phyloP scores from a whole-genome alignment of 2,329 filamentous ascomycete genomes.

The Coniochaeta sp. region DNA sequence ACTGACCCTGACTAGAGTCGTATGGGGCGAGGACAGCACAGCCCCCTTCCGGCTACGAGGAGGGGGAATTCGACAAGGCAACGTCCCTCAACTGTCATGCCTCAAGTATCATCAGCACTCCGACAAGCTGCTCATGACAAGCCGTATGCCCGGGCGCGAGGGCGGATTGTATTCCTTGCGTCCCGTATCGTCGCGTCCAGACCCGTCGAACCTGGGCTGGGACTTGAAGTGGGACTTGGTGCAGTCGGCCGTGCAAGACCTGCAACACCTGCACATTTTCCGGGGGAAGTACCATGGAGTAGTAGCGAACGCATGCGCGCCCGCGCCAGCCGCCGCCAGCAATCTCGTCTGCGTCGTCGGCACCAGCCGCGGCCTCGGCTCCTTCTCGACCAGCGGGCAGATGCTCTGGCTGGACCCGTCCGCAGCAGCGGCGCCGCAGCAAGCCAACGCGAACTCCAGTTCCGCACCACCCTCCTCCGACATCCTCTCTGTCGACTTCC shows the following conservation, averaged over 20 bases:
- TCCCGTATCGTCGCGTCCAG: slow-evolving; percentile 17
- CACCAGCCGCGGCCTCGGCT: slow-evolving; percentile 35
- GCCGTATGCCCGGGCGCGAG: slow-evolving; percentile 23
- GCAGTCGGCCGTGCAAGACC: neutral
- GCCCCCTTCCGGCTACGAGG: neutral
- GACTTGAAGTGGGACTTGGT: slow-evolving; percentile 6
- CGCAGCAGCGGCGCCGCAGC: neutral
- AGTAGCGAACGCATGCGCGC: slow-evolving; percentile 33
- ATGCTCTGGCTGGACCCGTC: slow-evolving; percentile 20
- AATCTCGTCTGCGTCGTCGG: slow-evolving; percentile 38
- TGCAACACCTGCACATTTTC: neutral
- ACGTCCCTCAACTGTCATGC: slow-evolving; percentile 30
- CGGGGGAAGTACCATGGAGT: slow-evolving; percentile 11
- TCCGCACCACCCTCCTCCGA: slow-evolving; percentile 20
- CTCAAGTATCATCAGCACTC: slow-evolving; percentile 38
- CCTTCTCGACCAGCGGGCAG: slow-evolving; percentile 11
- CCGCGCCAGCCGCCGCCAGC: slow-evolving; percentile 29
- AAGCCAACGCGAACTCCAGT: slow-evolving; percentile 4
- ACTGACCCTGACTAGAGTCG: slow-evolving; percentile 5
- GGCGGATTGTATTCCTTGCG: slow-evolving; percentile 28
- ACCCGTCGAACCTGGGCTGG: slow-evolving; percentile 13
- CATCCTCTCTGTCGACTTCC: slow-evolving; percentile 43
- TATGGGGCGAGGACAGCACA: neutral
- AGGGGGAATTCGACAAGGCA: neutral
- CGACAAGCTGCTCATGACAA: slow-evolving; percentile 34